A percentile compares a stretch with the other conserved stretches of the same genome.
Evolutionary conservation across 768 basidiomycete genomes (phyloP).

Genomic region (Suillus decipiens): DNA sequence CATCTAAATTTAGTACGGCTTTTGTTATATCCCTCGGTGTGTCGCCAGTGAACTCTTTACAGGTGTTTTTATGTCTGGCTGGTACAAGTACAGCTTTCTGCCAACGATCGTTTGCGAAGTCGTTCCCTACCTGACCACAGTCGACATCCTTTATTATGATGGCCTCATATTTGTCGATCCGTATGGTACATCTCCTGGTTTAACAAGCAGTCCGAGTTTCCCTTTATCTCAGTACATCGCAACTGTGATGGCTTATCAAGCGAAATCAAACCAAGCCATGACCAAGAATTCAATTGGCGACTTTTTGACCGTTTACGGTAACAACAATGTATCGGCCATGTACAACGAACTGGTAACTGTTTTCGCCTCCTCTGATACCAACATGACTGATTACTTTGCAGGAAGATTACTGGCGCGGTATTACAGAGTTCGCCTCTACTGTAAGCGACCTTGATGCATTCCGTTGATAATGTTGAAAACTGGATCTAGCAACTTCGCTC

Average conservation of each 20-base stretch:
- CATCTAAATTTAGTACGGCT: conserved; percentile 5
- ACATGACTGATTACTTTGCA: neutral
- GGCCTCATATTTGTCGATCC: conserved; percentile 1
- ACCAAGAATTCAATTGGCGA: conserved; percentile 6
- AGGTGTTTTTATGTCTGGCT: conserved; percentile 2
- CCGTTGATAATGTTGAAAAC: neutral
- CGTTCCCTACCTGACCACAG: conserved; percentile 14
- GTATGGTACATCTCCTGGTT: neutral
- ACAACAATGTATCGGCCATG: neutral
- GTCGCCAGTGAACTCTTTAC: conserved; percentile 11
- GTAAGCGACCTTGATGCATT: neutral
- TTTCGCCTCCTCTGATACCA: neutral
- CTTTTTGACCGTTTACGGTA: conserved; percentile 5
- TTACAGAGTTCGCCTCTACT: conserved; percentile 11
- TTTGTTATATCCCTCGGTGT: neutral
- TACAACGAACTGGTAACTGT: conserved; percentile 1
- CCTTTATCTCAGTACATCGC: conserved; percentile 4
- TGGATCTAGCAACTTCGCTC: conserved; percentile 10
- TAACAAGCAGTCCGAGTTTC: neutral
- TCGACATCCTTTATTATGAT: conserved; percentile 16
- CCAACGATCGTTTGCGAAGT: conserved; percentile 13
- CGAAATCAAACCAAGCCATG: neutral
- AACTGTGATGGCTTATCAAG: conserved; percentile 5
- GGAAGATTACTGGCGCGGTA: conserved; percentile 15
- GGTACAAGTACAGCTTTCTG: conserved; percentile 20